A percentile compares a stretch with the other conserved stretches of the same genome.
These are phyloP conservation scores for Exophiala oligosperma DNA, from an alignment of 2,329 filamentous ascomycete species.

Conservation along the genomic window DNA sequence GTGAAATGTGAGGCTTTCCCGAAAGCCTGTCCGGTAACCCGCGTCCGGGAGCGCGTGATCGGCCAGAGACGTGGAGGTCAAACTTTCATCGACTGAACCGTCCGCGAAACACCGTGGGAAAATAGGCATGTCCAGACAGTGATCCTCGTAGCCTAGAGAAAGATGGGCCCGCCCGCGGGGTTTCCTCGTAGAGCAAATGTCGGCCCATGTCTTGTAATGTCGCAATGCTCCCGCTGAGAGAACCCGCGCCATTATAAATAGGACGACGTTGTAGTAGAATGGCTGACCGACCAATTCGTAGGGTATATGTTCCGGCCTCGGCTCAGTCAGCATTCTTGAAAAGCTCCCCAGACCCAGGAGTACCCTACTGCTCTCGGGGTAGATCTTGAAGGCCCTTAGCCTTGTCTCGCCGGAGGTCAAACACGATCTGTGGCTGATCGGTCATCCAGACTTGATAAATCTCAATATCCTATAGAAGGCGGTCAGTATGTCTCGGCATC, in stretches of 20 bases:
- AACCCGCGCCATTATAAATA: too few relatives aligned
- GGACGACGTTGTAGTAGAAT: too few relatives aligned
- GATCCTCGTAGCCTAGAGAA: not conserved
- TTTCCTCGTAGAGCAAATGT: slow-evolving; percentile 1
- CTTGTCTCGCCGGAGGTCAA: slow-evolving; percentile 6
- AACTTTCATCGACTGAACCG: slow-evolving; percentile 3
- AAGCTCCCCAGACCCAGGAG: not conserved
- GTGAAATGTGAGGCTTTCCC: slow-evolving; percentile 9
- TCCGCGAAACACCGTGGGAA: slow-evolving; percentile 39
- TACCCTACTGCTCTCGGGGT: too few relatives aligned
- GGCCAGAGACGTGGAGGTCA: slow-evolving; percentile 5
- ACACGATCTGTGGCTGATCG: slow-evolving; percentile 5
- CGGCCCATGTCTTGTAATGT: slow-evolving; percentile 5
- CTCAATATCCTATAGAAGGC: not conserved
- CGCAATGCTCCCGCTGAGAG: not conserved
- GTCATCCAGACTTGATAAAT: slow-evolving; percentile 6
- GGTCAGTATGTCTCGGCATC: not conserved
- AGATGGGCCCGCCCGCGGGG: not conserved
- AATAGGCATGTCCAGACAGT: not conserved
- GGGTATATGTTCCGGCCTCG: too few relatives aligned
- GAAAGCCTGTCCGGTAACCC: slow-evolving; percentile 5
- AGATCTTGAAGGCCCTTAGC: not conserved
- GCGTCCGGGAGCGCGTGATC: slow-evolving; percentile 3
- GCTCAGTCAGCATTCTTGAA: too few relatives aligned
- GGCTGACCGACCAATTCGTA: too few relatives aligned